Evolutionary conservation across 139 green algal species (phyloP).

Genomic region (Chlorella sp.): DNA sequence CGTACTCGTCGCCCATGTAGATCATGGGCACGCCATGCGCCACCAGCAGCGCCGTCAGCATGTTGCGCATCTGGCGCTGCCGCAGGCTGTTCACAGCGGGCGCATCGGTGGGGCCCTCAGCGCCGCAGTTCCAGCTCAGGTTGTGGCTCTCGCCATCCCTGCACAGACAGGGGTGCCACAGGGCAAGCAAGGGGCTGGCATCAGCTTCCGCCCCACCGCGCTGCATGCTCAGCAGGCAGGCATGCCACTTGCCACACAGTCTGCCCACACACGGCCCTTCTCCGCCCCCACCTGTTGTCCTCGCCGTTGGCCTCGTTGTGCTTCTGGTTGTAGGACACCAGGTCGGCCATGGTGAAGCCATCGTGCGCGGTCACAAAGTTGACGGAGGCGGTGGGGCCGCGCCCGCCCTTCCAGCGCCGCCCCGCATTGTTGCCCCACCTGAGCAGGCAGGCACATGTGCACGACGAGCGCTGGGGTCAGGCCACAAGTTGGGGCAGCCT

Average conservation of each 20-base stretch:
- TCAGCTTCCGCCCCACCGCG: too few species aligned
- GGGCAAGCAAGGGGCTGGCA: too few species aligned
- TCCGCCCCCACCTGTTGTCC: slow-evolving; percentile 60
- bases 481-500: too few species aligned
- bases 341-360: slow-evolving; percentile 96
- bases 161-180: too few species aligned
- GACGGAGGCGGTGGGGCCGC: slow-evolving; percentile 83
- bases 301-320: slow-evolving; percentile 96
- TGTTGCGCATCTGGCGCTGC: slow-evolving; percentile 89
- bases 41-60: slow-evolving; percentile 89
- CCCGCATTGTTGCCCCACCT: slow-evolving; percentile 86
- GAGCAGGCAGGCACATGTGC: neutral
- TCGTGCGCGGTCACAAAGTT: slow-evolving; percentile 99
- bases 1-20: slow-evolving; percentile 97
- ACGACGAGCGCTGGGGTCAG: neutral
- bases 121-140: slow-evolving; percentile 97
- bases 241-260: too few species aligned
- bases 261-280: slow-evolving; percentile 8
- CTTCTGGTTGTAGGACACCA: slow-evolving; percentile 97
- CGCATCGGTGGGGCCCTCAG: slow-evolving; percentile 79
- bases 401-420: slow-evolving; percentile 78
- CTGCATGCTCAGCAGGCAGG: too few species aligned
- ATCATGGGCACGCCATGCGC: slow-evolving; percentile 96
- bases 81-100: slow-evolving; percentile 65
- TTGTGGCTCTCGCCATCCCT: slow-evolving; percentile 97